Evolutionary conservation across 169 alveolate species (phyloP), one percentile per base, ranked within the genome.

Genomic region (Cryptosporidium felis): DNA sequence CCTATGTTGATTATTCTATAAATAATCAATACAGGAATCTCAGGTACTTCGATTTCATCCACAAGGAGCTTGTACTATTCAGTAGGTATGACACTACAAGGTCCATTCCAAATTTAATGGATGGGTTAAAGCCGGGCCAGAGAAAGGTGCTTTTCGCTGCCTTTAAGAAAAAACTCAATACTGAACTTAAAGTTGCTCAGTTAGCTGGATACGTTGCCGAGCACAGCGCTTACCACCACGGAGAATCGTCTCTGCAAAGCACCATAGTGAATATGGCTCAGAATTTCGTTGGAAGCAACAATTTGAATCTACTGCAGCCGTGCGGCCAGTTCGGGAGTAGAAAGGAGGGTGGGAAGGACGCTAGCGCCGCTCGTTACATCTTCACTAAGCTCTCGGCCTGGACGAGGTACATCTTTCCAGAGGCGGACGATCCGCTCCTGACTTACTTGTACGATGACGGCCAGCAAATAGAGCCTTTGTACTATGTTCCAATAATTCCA

Each of bases 161-260:
- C 56, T 96, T 98, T 89, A 97, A 97, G 91, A 94, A 98, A 63
- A 97, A 96, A 91, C 94, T 97, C 66, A 95, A 93, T 80, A 93
- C 92, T 60, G 99, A 97, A 90, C 82, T 97, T 60, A 98, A 97
- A 79, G 99, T 97, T 41, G 98, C 97, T 12, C 98, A 96, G 80
- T 91, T 96, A 23, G 92, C 93, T 8, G 98, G 96, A 12, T 97
- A 97, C 89, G 98, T 97, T 8, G 98, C 99, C 1, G 99, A 98
- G 82, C 98, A 96, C 59, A 96, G 99, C 8, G 99, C 99, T 23
- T 98, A 98, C 93, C 99, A 98, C 90, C 99, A 98, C 91, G 99
- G 99, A 9, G 99, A 98, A 88, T 82, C 94, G 40, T 95, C 99
- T 32, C 89, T 98, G 74, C 97, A 95, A 67, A 96, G 94, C 44